Percentiles rank a stretch among this genome's conserved stretches.
phyloP scores from a whole-genome alignment of 805 yeast genomes.

The Scheffersomyces stipitis region DNA sequence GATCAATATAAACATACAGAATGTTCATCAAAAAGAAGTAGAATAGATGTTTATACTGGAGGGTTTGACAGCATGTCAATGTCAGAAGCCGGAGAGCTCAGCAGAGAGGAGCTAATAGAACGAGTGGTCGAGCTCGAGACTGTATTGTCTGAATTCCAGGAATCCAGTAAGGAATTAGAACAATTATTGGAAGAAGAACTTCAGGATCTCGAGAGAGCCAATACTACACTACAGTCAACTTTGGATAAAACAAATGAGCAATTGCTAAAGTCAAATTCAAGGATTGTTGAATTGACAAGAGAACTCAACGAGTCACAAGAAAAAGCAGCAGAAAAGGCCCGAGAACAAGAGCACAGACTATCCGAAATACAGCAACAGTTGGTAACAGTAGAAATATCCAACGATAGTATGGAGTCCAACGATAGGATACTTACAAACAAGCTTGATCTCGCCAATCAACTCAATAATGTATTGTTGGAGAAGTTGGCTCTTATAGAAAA shows the following conservation, averaged over 20 bases:
- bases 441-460: slow-evolving; percentile 32
- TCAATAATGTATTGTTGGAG: slow-evolving; percentile 43
- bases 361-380: slow-evolving; percentile 26
- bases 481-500: slow-evolving; percentile 42
- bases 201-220: slow-evolving; percentile 28
- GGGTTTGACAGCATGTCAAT: not conserved
- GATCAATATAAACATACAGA: too few relatives aligned
- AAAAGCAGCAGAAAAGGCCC: slow-evolving; percentile 7
- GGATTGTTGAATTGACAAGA: slow-evolving; percentile 11
- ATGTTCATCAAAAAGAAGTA: too few relatives aligned
- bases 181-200: slow-evolving; percentile 46
- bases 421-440: slow-evolving; percentile 37
- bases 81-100: slow-evolving; percentile 1
- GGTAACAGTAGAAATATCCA: slow-evolving; percentile 42
- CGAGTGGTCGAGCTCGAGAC: slow-evolving; percentile 36
- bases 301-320: slow-evolving; percentile 21
- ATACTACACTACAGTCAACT: slow-evolving; percentile 15
- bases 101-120: slow-evolving; percentile 20
- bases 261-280: slow-evolving; percentile 15
- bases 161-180: slow-evolving; percentile 44
- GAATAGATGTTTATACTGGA: too few relatives aligned
- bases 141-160: slow-evolving; percentile 43
- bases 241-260: slow-evolving; percentile 18
- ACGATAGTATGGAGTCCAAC: slow-evolving; percentile 40
- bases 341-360: slow-evolving; percentile 19